phyloP scores from a whole-genome alignment of 2,329 filamentous ascomycete species.

The Fusarium proliferatum region DNA sequence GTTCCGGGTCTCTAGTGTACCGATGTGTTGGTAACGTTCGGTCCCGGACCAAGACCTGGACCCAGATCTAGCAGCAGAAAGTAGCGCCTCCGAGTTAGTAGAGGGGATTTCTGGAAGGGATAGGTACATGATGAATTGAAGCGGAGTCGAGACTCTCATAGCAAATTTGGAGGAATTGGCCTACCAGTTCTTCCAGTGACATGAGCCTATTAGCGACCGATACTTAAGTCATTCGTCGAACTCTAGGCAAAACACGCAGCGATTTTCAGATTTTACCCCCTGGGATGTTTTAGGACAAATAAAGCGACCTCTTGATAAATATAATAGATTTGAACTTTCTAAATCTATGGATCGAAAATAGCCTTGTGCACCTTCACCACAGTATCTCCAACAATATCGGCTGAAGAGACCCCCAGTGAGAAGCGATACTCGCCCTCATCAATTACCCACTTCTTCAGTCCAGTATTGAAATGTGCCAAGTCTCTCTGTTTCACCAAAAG shows the following conservation, averaged over 20 bases:
- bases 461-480: conserved; percentile 45
- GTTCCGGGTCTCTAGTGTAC: neutral
- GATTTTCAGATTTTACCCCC: too few species aligned
- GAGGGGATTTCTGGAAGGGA: neutral
- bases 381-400: conserved; percentile 19
- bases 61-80: neutral
- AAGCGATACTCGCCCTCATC: conserved; percentile 44
- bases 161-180: accelerated
- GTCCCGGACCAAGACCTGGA: neutral
- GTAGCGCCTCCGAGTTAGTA: neutral
- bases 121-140: too few species aligned
- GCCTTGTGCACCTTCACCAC: neutral
- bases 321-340: accelerated
- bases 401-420: conserved; percentile 42
- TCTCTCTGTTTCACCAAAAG: conserved; percentile 39
- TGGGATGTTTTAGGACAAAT: neutral
- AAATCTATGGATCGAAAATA: conserved; percentile 6
- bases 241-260: accelerated
- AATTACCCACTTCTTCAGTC: conserved; percentile 43
- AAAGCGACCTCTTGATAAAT: neutral
- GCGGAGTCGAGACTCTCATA: neutral
- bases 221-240: neutral
- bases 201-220: neutral
- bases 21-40: neutral
- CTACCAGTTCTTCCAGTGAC: accelerated